Evolutionary conservation across 768 basidiomycete species (phyloP), one percentile per base, ranked within the genome.

Genomic region (Plicaturopsis crispa): DNA sequence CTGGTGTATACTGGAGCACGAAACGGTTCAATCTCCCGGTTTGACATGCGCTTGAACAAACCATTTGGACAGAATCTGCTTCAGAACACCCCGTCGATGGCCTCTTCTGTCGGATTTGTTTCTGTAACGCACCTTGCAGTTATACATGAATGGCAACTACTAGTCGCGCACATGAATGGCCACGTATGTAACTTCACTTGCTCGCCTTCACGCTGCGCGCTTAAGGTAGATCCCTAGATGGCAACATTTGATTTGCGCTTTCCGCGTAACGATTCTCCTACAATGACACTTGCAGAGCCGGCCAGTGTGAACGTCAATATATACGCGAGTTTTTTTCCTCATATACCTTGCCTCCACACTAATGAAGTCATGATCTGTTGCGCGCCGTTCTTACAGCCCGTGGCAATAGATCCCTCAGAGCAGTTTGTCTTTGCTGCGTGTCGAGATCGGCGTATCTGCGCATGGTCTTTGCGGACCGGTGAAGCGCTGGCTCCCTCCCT

Each of bases 391-490:
- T 33, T 33, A 19, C 48, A 87, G 84, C 83, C 83, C 4, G 63
- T 84, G 5, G 61, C 72, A 1, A 49, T 75, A 12, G 82, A 85
- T 45, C 70, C 75, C 1, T 43, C 54, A 6, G 65, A 79, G 33
- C 62, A 73, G 19, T 70, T 80, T 35, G 50, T 89, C 13, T 84
- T 84, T 42, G 78, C 79, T 6, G 80, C 80, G 0, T 84, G 84
- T 7, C 70, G 76, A 44, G 84, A 89, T 54, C 46, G 59, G 31
- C 67, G 65, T 22, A 69, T 87, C 42, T 73, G 81, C 17, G 71
- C 69, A 3, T 88, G 85, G 85, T 82, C 81, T 10, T 53, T 87
- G 6, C 65, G 56, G 12, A 72, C 69, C 6, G 84, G 82, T 4
- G 58, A 57, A 12, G 60, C 60, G 4, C 43, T 79, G 16, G 17